Conservation (phyloP, 169 alveolate genomes). For the Perkinsus olseni region DNA sequence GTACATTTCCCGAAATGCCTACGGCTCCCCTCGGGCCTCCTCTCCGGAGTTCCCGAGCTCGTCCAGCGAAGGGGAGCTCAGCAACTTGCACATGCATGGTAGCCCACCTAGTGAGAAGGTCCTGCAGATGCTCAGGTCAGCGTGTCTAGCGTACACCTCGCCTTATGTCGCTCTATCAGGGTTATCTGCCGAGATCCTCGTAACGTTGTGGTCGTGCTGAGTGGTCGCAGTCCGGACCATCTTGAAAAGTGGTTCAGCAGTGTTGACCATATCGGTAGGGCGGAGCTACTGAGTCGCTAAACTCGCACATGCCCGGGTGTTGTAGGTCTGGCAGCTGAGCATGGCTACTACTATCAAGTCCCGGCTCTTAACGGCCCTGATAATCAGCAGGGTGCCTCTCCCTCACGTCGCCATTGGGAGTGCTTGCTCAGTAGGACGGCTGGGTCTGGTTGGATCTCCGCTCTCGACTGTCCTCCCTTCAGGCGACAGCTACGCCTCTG, state of each 20-base stretch:
- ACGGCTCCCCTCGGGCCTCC: neutral
- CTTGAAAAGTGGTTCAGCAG: conserved; percentile 49
- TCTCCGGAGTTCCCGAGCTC: neutral
- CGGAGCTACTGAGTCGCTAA: no score
- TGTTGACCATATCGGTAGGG: neutral
- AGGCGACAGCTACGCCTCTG: conserved; percentile 12
- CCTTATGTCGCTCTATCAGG: neutral
- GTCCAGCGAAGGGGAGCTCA: neutral
- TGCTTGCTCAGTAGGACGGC: neutral
- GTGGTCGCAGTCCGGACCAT: conserved; percentile 43
- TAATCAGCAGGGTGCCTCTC: neutral
- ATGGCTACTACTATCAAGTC: conserved; percentile 25
- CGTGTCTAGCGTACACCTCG: neutral
- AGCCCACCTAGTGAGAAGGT: neutral
- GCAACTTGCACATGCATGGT: neutral
- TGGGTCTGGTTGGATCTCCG: no score
- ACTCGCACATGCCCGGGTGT: no score
- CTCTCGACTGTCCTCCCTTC: neutral
- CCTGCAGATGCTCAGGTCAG: neutral
- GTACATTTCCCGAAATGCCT: neutral
- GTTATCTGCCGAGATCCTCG: conserved; percentile 23
- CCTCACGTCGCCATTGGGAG: neutral
- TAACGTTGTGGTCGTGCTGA: conserved; percentile 44
- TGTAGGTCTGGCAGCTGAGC: conserved; percentile 31
- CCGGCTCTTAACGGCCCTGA: conserved; percentile 15